A percentile compares a stretch with the other conserved stretches of the same genome.
phyloP scores from a whole-genome alignment of 345 rosid genomes.

The Xanthoceras sorbifolium region DNA sequence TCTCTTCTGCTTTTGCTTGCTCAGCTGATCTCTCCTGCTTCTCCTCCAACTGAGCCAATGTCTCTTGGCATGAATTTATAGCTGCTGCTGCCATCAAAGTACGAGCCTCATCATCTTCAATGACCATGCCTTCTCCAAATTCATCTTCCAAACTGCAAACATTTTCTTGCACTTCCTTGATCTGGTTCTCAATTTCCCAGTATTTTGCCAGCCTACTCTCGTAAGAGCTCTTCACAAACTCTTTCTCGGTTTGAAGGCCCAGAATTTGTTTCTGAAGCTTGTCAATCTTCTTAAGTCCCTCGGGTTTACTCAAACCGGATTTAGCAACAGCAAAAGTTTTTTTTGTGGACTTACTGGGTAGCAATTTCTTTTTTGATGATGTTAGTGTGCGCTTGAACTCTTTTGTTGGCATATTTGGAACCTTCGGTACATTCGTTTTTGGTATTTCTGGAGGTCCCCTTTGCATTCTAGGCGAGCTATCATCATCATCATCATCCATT shows the following conservation, averaged over 20 bases:
- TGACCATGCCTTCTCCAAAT: constrained; percentile 65
- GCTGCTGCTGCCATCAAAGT: constrained; percentile 77
- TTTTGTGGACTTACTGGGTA: constrained; percentile 44
- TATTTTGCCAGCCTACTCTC: constrained; percentile 68
- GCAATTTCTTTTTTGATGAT: constrained; percentile 63
- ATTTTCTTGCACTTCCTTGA: constrained; percentile 65
- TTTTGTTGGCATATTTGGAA: constrained; percentile 62
- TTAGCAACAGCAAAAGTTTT: constrained; percentile 28
- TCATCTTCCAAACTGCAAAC: constrained; percentile 74
- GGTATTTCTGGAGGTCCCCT: constrained; percentile 28
- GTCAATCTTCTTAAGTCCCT: constrained; percentile 73
- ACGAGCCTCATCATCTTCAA: constrained; percentile 87
- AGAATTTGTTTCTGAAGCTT: constrained; percentile 80
- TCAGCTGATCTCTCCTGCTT: constrained; percentile 60
- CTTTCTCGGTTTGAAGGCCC: constrained; percentile 80
- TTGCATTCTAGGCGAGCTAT: constrained; percentile 22
- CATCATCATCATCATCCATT: constrained; percentile 74
- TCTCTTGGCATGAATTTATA: constrained; percentile 76
- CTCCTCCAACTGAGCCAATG: constrained; percentile 62
- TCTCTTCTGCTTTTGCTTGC: constrained; percentile 56
- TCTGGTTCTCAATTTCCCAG: constrained; percentile 72
- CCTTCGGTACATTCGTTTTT: constrained; percentile 54
- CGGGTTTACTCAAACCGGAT: constrained; percentile 69
- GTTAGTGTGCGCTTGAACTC: constrained; percentile 50
- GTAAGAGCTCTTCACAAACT: constrained; percentile 82